phyloP scores from a whole-genome alignment of 495 filamentous ascomycete species.

The Niebla homalea region DNA sequence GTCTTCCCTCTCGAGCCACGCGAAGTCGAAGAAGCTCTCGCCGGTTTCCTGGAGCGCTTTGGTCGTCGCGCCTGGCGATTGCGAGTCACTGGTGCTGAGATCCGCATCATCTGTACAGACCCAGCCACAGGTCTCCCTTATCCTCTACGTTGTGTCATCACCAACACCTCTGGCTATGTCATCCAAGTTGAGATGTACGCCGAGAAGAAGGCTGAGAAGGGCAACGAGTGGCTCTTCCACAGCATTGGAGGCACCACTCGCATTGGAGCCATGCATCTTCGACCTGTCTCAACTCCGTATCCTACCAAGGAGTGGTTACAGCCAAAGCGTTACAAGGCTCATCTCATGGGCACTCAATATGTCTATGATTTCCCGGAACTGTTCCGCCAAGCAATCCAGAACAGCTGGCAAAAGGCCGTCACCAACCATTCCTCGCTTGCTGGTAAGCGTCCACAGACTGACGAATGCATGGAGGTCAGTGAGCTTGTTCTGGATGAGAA shows the following conservation, averaged over 20 bases:
- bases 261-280: constrained; percentile 89
- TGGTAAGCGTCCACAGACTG: constrained; percentile 68
- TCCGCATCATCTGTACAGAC: constrained; percentile 95
- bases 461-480: constrained; percentile 89
- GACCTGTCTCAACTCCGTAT: constrained; percentile 83
- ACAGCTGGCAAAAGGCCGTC: constrained; percentile 70
- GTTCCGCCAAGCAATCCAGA: constrained; percentile 95
- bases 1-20: constrained; percentile 84
- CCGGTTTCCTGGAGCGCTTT: constrained; percentile 91
- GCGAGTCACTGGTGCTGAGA: constrained; percentile 93
- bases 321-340: constrained; percentile 97
- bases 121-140: constrained; percentile 71
- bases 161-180: constrained; percentile 97
- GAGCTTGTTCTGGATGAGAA: constrained; percentile 90
- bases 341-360: constrained; percentile 97
- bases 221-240: constrained; percentile 90
- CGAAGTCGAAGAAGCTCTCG: constrained; percentile 88
- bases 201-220: constrained; percentile 94
- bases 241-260: constrained; percentile 90
- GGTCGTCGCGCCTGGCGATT: constrained; percentile 91
- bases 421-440: constrained; percentile 56
- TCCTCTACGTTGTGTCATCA: constrained; percentile 91
- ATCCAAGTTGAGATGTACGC: constrained; percentile 96
- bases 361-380: constrained; percentile 99
- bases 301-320: constrained; percentile 97